phyloP scores from a whole-genome alignment of 495 filamentous ascomycete genomes.

The Penicillium coffeae region DNA sequence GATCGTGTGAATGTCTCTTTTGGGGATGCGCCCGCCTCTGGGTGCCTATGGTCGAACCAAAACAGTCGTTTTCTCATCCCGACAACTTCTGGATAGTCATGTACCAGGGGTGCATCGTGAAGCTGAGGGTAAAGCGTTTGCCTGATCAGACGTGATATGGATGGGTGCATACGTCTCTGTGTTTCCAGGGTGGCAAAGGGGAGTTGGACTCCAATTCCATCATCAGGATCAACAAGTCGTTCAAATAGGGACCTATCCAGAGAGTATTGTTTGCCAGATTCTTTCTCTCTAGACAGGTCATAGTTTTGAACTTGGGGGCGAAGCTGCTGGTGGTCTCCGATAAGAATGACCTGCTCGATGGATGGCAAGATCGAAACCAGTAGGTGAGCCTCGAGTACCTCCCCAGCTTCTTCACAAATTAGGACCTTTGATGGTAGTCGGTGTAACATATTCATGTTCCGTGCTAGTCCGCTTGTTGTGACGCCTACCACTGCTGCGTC shows the following conservation, averaged over 20 bases:
- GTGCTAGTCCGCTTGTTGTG: slow-evolving; percentile 71
- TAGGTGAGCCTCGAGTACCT: slow-evolving; percentile 70
- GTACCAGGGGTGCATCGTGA: slow-evolving; percentile 47
- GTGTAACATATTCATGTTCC: slow-evolving; percentile 58
- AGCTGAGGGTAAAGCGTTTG: slow-evolving; percentile 60
- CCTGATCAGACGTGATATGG: slow-evolving; percentile 55
- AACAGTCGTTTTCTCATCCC: slow-evolving; percentile 64
- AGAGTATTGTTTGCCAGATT: slow-evolving; percentile 50
- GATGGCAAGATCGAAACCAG: slow-evolving; percentile 65
- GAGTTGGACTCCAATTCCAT: slow-evolving; percentile 8
- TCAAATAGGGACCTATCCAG: slow-evolving; percentile 70
- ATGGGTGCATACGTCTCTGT: slow-evolving; percentile 72
- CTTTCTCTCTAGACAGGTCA: slow-evolving; percentile 56
- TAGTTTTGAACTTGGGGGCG: slow-evolving; percentile 67
- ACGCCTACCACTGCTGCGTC: slow-evolving; percentile 35
- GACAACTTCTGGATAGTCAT: slow-evolving; percentile 49
- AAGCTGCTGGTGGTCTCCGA: slow-evolving; percentile 75
- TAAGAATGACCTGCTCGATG: slow-evolving; percentile 68
- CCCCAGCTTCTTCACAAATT: slow-evolving; percentile 73
- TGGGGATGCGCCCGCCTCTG: slow-evolving; percentile 47
- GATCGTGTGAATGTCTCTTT: slow-evolving; percentile 49
- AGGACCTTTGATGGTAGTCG: slow-evolving; percentile 62
- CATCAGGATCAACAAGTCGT: slow-evolving; percentile 37
- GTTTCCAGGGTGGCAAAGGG: slow-evolving; percentile 52
- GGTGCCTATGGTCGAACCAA: slow-evolving; percentile 66